Conservation (phyloP, 441 rosid species). For the Euphorbia schlechtendalii region DNA sequence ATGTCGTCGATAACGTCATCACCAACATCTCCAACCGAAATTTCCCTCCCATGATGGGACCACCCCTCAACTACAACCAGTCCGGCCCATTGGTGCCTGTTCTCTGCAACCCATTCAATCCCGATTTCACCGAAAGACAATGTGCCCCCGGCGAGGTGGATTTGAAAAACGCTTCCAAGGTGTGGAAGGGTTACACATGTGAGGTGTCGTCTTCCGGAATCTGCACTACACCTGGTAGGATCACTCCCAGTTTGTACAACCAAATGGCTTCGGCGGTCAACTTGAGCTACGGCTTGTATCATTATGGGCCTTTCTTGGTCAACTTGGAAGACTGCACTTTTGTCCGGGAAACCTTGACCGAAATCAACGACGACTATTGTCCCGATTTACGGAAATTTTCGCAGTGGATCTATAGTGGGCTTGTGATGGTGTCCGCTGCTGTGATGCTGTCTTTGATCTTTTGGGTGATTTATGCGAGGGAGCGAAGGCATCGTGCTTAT, state of each 20-base stretch:
- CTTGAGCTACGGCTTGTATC: conserved; percentile 73
- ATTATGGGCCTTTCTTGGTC: conserved; percentile 75
- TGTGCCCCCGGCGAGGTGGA: conserved; percentile 63
- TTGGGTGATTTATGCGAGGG: conserved; percentile 89
- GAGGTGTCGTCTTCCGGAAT: conserved; percentile 43
- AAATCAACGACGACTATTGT: conserved; percentile 45
- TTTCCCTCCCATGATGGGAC: conserved; percentile 35
- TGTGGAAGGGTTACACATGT: conserved; percentile 62
- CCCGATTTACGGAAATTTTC: conserved; percentile 46
- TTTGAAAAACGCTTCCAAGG: conserved; percentile 64
- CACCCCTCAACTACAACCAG: conserved; percentile 65
- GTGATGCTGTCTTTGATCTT: conserved; percentile 89
- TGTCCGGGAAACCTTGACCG: conserved; percentile 67
- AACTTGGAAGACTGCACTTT: conserved; percentile 66
- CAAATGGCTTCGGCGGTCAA: conserved; percentile 71
- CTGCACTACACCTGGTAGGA: conserved; percentile 67
- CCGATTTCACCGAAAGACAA: conserved; percentile 49
- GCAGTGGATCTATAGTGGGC: conserved; percentile 68
- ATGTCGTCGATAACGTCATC: conserved; percentile 44
- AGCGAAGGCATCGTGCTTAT: conserved; percentile 77
- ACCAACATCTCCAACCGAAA: conserved; percentile 43
- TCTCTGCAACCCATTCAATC: conserved; percentile 73
- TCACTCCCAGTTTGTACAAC: conserved; percentile 54
- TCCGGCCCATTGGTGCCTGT: conserved; percentile 76
- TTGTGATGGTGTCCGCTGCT: conserved; percentile 67